A percentile compares a stretch with the other conserved stretches of the same genome.
These are phyloP conservation scores for Chionographis japonica DNA, from an alignment of 106 monocot genomes.

Conservation along the genomic window DNA sequence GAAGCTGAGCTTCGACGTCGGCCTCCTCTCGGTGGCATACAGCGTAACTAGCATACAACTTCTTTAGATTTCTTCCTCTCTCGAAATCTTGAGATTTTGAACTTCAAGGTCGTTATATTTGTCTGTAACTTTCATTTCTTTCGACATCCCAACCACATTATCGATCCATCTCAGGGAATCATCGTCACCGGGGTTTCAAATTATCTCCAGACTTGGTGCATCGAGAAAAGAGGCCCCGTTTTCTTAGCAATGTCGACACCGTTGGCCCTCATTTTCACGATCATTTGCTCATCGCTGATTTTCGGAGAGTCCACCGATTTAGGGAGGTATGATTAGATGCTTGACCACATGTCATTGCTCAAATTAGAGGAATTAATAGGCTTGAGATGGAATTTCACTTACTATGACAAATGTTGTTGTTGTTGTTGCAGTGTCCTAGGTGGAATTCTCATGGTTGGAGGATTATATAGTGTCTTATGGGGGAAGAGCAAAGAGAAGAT, in stretches of 20 bases:
- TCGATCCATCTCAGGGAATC: conserved; percentile 17
- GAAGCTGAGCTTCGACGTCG: conserved; percentile 28
- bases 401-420: too few species aligned
- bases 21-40: conserved; percentile 34
- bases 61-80: background rate
- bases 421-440: conserved; percentile 31
- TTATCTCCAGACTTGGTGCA: conserved; percentile 44
- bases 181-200: conserved; percentile 22
- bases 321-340: conserved; percentile 25
- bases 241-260: conserved; percentile 32
- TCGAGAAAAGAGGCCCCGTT: conserved; percentile 41
- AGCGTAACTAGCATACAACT: conserved; percentile 13
- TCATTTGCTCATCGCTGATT: conserved; percentile 14
- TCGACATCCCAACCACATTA: too few species aligned
- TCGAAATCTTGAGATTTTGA: too few species aligned
- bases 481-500: conserved; percentile 22
- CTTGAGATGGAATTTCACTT: too few species aligned
- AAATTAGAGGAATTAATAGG: too few species aligned
- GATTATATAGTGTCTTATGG: conserved; percentile 23
- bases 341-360: too few species aligned
- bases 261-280: conserved; percentile 25
- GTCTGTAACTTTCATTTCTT: too few species aligned
- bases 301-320: conserved; percentile 27
- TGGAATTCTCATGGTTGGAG: conserved; percentile 23
- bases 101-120: too few species aligned